Evolutionary conservation across 208 protist genomes (phyloP), one percentile per base, ranked within the genome.

Genomic region (Acanthamoeba castellanii): DNA sequence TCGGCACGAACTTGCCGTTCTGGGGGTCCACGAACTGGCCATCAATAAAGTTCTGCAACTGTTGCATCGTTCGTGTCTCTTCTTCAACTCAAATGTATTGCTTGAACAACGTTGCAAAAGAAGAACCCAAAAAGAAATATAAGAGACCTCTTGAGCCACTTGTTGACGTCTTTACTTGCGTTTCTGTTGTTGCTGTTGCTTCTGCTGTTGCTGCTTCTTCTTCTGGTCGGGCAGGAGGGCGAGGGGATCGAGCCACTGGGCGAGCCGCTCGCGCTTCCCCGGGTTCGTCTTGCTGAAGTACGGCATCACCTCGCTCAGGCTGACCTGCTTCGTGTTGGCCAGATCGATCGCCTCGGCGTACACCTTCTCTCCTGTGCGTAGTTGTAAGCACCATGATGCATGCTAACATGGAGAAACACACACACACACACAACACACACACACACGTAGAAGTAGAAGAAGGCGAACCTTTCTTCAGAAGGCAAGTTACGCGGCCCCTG

Each of bases 1-100:
- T 95, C 3, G 45, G 45, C 9, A 97, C 6, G 84, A 93, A 96
- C 27, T 94, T 55, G 50, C 72, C 93, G 18, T 92, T 61, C 18
- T 27, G 22, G 37, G 93, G 93, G 25, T 25, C 70, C 14, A 95
- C 94, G 20, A 95, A 95, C 52, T 74, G n/a, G 57, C 92, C 92
- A 47, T 91, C 37, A n/a, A 95, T 95, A 84, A 32, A 95, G 78
- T 95, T 95, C 27, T 66, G 47, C 8, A 94, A 16, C 72, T 37
- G 9, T 57, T 70, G 92, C 92, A 87, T 37, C 16, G 13, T 11
- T 55, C 13, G 13, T 11, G 13, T 55, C 16, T 57, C 16, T 22
- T 57, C 52, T 57, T 57, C 52, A 57, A 47, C 42, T 3, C 42
- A 11, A 11, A 11, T 47, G 42, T 47, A 47, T 47, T 37, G 37